A percentile compares a stretch with the other conserved stretches of the same genome.
phyloP scores from a whole-genome alignment of 768 basidiomycete genomes.

The Xerocomellus chrysenteron region DNA sequence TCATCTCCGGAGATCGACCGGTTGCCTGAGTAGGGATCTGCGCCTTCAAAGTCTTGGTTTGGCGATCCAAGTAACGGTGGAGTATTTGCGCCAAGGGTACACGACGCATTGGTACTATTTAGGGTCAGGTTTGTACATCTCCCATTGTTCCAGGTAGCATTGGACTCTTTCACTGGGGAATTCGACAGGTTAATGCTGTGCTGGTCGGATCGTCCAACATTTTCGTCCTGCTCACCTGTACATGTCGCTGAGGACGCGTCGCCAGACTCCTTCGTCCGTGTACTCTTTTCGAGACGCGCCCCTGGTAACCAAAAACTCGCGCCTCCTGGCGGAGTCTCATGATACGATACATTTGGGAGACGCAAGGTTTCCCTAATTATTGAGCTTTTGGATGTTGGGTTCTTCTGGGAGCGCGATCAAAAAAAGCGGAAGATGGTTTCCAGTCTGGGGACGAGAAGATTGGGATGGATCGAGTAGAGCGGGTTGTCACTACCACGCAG shows the following conservation, averaged over 20 bases:
- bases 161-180: slow-evolving; percentile 44
- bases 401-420: slow-evolving; percentile 41
- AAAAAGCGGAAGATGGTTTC: slow-evolving; percentile 68
- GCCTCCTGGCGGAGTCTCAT: slow-evolving; percentile 60
- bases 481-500: slow-evolving; percentile 33
- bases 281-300: slow-evolving; percentile 57
- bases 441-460: slow-evolving; percentile 52
- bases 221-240: slow-evolving; percentile 56
- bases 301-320: slow-evolving; percentile 69
- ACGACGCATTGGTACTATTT: slow-evolving; percentile 69
- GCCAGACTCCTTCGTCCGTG: slow-evolving; percentile 77
- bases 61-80: slow-evolving; percentile 22
- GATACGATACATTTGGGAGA: slow-evolving; percentile 52
- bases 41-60: slow-evolving; percentile 4
- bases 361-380: slow-evolving; percentile 45
- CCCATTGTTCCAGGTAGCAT: slow-evolving; percentile 79
- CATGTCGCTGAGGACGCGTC: slow-evolving; percentile 43
- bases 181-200: slow-evolving; percentile 10
- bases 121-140: slow-evolving; percentile 79
- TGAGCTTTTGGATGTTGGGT: slow-evolving; percentile 41
- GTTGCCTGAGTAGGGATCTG: slow-evolving; percentile 21
- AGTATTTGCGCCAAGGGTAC: slow-evolving; percentile 37
- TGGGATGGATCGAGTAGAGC: slow-evolving; percentile 68
- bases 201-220: background rate
- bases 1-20: slow-evolving; percentile 29